Base-by-base conservation (phyloP, 1,284 basidiomycete genomes). In the Cryptococcus sp. region DNA sequence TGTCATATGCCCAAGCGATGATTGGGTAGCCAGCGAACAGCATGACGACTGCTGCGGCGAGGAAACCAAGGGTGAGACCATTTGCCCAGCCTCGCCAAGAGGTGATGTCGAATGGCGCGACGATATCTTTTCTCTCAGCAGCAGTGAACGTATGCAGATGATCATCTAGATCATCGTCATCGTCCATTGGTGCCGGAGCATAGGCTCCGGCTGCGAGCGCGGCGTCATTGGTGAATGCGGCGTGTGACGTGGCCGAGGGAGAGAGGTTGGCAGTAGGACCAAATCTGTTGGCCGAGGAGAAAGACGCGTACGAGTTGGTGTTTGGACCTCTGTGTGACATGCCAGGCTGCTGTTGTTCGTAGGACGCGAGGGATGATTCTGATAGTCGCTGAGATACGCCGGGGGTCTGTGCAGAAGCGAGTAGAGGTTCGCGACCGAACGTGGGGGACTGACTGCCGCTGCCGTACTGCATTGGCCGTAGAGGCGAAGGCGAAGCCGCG, bases 11-110 rank as follows among this genome's bases (percentile, higher is more conserved):
- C 61, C 82, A 87, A 20, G 79, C 78, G 66, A 91, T 72, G 68
- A 93, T 85, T 2, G 91, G 91, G 69, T 90, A 93, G 46, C 86
- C 85, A 23, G 88, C 84, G 73, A 93, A 94, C 7, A 93, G 84
- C 53, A 76, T 76, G 10, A 88, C 72, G 53, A 87, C 76, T 0
- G 74, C 77, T 5, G 53, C 56, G 19, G 74, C 69, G 25, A 84
- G 73, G 38, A 81, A 56, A 45, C 80, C 72, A 16, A 84, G 72
- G 11, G 79, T 78, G 0, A 85, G 80, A 50, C 87, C 84, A 68
- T 90, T 84, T 10, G 73, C 70, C 74, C 76, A 79, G 31, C 77
- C 77, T 64, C 78, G 64, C 53, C 63, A 68, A 20, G 72, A 74
- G 23, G 61, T 68, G 44, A 75, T 59, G 44, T 68, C 66, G 47